Conservation (phyloP, 345 rosid genomes). For the Moricandia arvensis region DNA sequence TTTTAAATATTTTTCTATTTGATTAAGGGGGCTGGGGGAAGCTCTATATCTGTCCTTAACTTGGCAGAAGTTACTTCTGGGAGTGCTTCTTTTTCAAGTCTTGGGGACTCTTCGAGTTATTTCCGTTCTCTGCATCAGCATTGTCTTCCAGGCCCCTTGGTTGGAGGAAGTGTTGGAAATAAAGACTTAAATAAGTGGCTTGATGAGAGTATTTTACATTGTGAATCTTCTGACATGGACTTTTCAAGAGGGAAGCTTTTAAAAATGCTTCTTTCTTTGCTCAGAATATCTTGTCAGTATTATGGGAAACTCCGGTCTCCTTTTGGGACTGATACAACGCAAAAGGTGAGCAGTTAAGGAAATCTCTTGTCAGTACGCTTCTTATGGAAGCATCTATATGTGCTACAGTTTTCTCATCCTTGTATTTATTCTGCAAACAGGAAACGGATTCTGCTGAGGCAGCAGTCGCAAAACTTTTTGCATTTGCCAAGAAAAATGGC, state of each 20-base stretch:
- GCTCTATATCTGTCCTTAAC: constrained; percentile 66
- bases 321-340: constrained; percentile 61
- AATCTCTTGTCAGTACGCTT: not conserved
- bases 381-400: not conserved
- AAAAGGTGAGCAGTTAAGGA: constrained; percentile 51
- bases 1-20: constrained; percentile 32
- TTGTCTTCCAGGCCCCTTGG: constrained; percentile 88
- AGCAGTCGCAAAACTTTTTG: constrained; percentile 94
- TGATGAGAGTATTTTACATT: constrained; percentile 69
- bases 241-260: constrained; percentile 56
- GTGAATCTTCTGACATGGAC: constrained; percentile 61
- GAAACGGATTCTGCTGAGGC: constrained; percentile 83
- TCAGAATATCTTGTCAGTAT: constrained; percentile 84
- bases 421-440: constrained; percentile 39
- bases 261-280: constrained; percentile 81
- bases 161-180: constrained; percentile 85
- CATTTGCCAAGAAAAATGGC: constrained; percentile 63
- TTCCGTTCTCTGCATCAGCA: constrained; percentile 67
- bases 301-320: constrained; percentile 98
- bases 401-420: constrained; percentile 15
- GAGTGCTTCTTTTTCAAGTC: constrained; percentile 39
- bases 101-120: constrained; percentile 54
- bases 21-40: constrained; percentile 54
- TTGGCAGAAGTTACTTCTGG: constrained; percentile 66
- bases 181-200: constrained; percentile 95